These are phyloP conservation scores for Zygnema cylindricum DNA, from an alignment of 139 green algal genomes.

Conservation along the genomic window DNA sequence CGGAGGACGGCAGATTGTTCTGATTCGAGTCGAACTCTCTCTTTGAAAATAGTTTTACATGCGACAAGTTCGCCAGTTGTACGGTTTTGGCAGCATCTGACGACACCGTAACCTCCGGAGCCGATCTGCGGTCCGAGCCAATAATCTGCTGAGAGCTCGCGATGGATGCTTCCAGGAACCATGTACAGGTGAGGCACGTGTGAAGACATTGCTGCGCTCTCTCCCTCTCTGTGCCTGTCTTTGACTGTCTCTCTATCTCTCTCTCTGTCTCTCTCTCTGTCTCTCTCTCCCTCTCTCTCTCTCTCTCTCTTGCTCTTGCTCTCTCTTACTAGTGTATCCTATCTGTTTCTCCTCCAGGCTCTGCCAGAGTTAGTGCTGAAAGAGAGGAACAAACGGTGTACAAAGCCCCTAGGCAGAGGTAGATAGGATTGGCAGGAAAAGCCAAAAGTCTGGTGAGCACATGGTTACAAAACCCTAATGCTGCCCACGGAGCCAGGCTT, in stretches of 20 bases:
- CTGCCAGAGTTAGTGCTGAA: no score
- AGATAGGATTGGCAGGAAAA: no score
- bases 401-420: no score
- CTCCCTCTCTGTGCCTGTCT: background rate
- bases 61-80: background rate
- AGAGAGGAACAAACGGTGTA: no score
- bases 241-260: background rate
- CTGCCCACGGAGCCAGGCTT: no score
- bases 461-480: no score
- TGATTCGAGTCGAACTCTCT: background rate
- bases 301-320: background rate
- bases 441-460: no score
- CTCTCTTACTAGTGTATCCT: no score
- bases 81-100: background rate
- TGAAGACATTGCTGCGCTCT: background rate
- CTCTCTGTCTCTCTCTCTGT: background rate
- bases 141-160: background rate
- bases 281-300: background rate
- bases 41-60: conserved; percentile 11
- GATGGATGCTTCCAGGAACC: background rate
- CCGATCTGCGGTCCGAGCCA: background rate
- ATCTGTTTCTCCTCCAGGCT: no score
- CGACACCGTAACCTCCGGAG: background rate
- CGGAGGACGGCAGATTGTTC: conserved; percentile 84
- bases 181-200: background rate